These are phyloP conservation scores for Tripidium arundinaceum DNA, from an alignment of 202 grass and related monocot species.

Conservation along the genomic window DNA sequence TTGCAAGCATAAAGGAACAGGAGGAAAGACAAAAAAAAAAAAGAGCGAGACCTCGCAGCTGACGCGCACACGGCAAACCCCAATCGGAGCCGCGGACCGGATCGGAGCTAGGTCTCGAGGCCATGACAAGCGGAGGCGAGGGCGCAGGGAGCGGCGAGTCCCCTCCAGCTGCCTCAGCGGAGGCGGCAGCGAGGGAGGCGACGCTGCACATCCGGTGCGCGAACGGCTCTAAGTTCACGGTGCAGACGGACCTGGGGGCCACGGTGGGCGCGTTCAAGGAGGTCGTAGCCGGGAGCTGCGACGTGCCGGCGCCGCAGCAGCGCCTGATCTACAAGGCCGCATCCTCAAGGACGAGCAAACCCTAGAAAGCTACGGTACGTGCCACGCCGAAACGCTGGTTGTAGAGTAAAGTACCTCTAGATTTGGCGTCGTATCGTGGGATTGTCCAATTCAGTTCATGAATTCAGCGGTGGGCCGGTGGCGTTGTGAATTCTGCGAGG, in stretches of 20 bases:
- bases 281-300: constrained; percentile 61
- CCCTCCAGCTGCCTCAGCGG: constrained; percentile 11
- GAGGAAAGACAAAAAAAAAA: neutral
- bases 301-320: constrained; percentile 80
- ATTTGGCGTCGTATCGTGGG: neutral
- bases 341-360: constrained; percentile 99
- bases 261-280: constrained; percentile 74
- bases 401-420: neutral
- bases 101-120: constrained; percentile 37
- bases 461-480: constrained; percentile 5
- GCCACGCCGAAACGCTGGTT: neutral
- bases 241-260: constrained; percentile 47
- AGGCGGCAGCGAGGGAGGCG: neutral
- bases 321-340: constrained; percentile 95
- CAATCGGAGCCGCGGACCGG: constrained; percentile 41
- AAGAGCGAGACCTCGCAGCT: neutral
- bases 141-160: constrained; percentile 46
- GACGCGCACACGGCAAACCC: constrained; percentile 34
- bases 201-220: constrained; percentile 78
- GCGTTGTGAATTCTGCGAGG: neutral
- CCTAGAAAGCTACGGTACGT: constrained; percentile 84
- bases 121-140: constrained; percentile 41
- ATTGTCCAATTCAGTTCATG: neutral
- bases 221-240: constrained; percentile 86
- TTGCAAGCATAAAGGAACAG: neutral